phyloP scores from a whole-genome alignment of 176 grass and related monocot species.

The Oryza rufipogon region DNA sequence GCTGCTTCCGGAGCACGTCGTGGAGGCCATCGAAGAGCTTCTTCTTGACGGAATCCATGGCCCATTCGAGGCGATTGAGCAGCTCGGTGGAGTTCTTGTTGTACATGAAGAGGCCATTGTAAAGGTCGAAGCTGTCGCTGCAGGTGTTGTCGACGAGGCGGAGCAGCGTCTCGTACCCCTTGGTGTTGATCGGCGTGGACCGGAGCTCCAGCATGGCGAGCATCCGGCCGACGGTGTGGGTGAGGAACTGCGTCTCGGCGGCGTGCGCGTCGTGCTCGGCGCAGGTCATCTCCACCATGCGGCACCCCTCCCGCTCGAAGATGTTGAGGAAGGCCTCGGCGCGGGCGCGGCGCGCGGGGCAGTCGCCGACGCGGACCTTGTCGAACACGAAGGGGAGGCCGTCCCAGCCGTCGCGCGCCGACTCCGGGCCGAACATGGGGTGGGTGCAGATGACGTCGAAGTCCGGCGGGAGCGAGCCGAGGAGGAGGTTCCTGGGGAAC shows the following conservation, averaged over 20 bases:
- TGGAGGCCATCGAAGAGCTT: constrained; percentile 70
- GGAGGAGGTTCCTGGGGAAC: constrained; percentile 71
- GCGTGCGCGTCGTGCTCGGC: constrained; percentile 66
- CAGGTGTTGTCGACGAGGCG: constrained; percentile 82
- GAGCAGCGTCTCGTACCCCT: constrained; percentile 75
- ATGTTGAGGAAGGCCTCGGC: constrained; percentile 57
- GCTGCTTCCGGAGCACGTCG: constrained; percentile 64
- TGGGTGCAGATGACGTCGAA: constrained; percentile 87
- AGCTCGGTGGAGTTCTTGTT: constrained; percentile 81
- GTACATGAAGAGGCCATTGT: constrained; percentile 94
- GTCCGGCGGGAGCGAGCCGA: constrained; percentile 46
- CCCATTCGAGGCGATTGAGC: constrained; percentile 67
- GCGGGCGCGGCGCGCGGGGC: constrained; percentile 40
- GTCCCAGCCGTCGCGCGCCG: constrained; percentile 57
- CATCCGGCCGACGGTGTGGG: constrained; percentile 73
- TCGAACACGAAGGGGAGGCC: constrained; percentile 71
- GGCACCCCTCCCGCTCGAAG: constrained; percentile 69
- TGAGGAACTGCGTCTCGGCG: constrained; percentile 79
- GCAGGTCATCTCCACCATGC: constrained; percentile 82
- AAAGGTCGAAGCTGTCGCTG: constrained; percentile 90
- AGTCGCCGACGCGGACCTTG: constrained; percentile 57
- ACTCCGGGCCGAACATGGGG: constrained; percentile 93
- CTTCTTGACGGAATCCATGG: constrained; percentile 58
- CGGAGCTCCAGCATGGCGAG: constrained; percentile 53
- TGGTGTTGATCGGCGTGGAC: constrained; percentile 54